Conservation (phyloP, 2,329 filamentous ascomycete species). For the Fusarium setosum region DNA sequence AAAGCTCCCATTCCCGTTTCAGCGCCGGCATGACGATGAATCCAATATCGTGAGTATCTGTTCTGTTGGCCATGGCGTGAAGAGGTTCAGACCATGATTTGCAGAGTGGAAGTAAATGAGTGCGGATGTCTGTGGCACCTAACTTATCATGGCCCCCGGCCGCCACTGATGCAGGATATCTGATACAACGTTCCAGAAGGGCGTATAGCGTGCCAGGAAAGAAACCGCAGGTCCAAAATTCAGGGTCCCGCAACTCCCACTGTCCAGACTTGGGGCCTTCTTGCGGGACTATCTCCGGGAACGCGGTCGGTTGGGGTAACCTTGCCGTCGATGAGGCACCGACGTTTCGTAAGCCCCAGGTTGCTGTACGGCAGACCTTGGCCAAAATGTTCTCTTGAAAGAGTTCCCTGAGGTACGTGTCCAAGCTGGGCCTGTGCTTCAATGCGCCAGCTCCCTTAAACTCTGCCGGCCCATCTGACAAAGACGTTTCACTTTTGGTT, state of each 20-base stretch:
- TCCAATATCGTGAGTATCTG: slow-evolving; percentile 65
- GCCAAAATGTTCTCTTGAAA: slow-evolving; percentile 9
- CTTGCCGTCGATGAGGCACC: neutral
- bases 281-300: slow-evolving; percentile 49
- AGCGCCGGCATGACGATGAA: slow-evolving; percentile 64
- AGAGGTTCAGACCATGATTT: slow-evolving; percentile 24
- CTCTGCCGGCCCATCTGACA: neutral
- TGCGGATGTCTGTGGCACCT: neutral
- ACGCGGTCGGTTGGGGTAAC: slow-evolving; percentile 8
- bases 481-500: neutral
- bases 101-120: slow-evolving; percentile 9
- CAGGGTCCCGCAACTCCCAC: slow-evolving; percentile 45
- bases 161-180: slow-evolving; percentile 38
- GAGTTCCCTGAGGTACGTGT: neutral
- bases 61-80: slow-evolving; percentile 52
- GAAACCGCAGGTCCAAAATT: slow-evolving; percentile 58
- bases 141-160: neutral
- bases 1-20: slow-evolving; percentile 59
- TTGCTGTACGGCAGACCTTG: neutral
- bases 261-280: slow-evolving; percentile 38
- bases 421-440: neutral
- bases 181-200: slow-evolving; percentile 48
- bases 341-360: neutral
- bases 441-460: neutral
- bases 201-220: slow-evolving; percentile 52